phyloP scores from a whole-genome alignment of 2,329 filamentous ascomycete species.

The Kalmusia sp. region DNA sequence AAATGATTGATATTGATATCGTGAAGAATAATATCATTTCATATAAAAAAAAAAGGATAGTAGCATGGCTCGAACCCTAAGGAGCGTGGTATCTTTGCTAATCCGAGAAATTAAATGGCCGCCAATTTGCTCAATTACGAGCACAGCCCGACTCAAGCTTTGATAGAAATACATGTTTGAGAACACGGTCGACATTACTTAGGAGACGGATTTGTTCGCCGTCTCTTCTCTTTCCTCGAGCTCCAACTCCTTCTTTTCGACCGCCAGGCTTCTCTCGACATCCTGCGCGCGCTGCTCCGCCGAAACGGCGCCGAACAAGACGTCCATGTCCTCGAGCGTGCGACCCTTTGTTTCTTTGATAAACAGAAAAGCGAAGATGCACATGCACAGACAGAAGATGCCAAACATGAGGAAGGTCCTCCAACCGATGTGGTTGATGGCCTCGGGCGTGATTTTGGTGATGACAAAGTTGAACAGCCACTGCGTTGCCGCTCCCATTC shows the following conservation, averaged over 20 bases:
- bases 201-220: not conserved
- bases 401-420: slow-evolving; percentile 33
- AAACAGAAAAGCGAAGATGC: slow-evolving; percentile 38
- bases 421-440: slow-evolving; percentile 43
- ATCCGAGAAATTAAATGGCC: not conserved
- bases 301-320: slow-evolving; percentile 62
- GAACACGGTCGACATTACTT: too few species aligned
- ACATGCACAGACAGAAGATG: slow-evolving; percentile 55
- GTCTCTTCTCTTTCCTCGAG: slow-evolving; percentile 10
- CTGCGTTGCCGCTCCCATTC: slow-evolving; percentile 35
- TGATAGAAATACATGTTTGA: too few species aligned
- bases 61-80: not conserved
- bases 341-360: slow-evolving; percentile 61
- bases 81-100: not conserved
- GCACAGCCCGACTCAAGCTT: too few species aligned
- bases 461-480: slow-evolving; percentile 51
- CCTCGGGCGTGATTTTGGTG: slow-evolving; percentile 50
- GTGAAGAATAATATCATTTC: too few species aligned
- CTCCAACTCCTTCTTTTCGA: slow-evolving; percentile 21
- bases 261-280: slow-evolving; percentile 21
- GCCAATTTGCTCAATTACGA: not conserved
- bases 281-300: slow-evolving; percentile 25
- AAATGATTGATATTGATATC: too few species aligned
- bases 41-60: too few species aligned
- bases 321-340: slow-evolving; percentile 64